Evolutionary conservation across 2,329 filamentous ascomycete species (phyloP), one percentile per base, ranked within the genome.

Genomic region (Alternaria panax): DNA sequence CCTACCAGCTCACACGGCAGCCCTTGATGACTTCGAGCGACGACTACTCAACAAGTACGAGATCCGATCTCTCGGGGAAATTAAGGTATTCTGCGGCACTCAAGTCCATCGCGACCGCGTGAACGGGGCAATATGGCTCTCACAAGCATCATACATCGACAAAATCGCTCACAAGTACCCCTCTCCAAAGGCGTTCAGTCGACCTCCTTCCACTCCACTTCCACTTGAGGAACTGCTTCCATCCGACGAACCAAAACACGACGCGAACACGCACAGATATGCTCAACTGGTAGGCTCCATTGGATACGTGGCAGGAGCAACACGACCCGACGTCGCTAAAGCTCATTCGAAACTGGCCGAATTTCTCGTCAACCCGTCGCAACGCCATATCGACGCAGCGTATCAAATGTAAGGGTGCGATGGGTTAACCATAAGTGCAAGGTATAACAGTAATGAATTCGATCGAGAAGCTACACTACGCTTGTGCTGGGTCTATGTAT

Each of bases 301-400:
- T 24, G 51, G 54, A 24, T 73, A 66, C 38, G 34, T 59, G 7
- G 59, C 60, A 18, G 51, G 30, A 0, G 51, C 52, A 32, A 71
- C 63, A 6, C 43, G 62, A 5, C 60, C 62, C 36, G 58, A 73
- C 54, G 58, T 72, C 28, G 45, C 59, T 3, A 54, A 59, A 51
- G 62, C 64, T 41, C 47, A 62, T 43, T 65, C 25, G 42, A 65
- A 56, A 45, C 51, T 72, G 9, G 52, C 57, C 11, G 38, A 64
- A 55, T 65, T 60, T 34, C 53, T 72, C 18, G 38, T 34, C 3
- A 72, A 68, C 55, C 64, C 59, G 18, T 59, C 51, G 20, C 14
- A 57, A 48, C 20, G 52, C 1, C 54, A 72, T 59, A 51, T 64
- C 1, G n/a, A 61, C n/a, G 59, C 59, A 45, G 63, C 59, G 14